Conservation (phyloP, 164 flowering plant genomes). For the Stephania cephalantha region DNA sequence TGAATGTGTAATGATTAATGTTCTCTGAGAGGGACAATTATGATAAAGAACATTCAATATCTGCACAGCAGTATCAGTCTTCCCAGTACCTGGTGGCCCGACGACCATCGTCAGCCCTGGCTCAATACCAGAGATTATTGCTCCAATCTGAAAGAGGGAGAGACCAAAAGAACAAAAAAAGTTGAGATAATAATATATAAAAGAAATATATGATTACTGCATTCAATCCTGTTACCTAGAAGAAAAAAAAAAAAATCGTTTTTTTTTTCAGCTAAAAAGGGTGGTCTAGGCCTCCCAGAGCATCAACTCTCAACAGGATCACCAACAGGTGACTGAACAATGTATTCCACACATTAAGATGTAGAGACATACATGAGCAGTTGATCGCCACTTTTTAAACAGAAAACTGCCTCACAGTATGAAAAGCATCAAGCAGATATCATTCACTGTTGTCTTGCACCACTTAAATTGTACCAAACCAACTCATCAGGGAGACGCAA, state of each 20-base stretch:
- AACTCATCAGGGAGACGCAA: neutral
- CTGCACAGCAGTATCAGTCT: constrained; percentile 98
- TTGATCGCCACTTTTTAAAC: neutral
- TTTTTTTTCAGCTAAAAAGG: neutral
- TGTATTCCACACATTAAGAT: neutral
- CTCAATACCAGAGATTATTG: constrained; percentile 91
- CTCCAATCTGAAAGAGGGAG: constrained; percentile 57
- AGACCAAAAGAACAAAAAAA: neutral
- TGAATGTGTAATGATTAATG: constrained; percentile 94
- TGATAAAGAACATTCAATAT: constrained; percentile 97
- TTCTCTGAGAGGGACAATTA: constrained; percentile 96
- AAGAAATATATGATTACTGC: neutral
- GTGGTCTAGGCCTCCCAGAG: neutral
- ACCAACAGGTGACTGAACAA: neutral
- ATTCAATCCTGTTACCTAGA: neutral
- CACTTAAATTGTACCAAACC: neutral
- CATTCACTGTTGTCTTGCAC: neutral
- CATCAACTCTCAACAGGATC: neutral
- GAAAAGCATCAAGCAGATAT: neutral
- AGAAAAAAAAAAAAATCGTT: neutral
- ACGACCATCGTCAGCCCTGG: constrained; percentile 99
- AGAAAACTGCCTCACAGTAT: neutral
- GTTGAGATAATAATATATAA: neutral
- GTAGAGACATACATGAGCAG: neutral
- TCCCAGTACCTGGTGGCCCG: constrained; percentile 99